Conservation (phyloP, 2,329 filamentous ascomycete genomes). For the Neofusicoccum cordaticola region DNA sequence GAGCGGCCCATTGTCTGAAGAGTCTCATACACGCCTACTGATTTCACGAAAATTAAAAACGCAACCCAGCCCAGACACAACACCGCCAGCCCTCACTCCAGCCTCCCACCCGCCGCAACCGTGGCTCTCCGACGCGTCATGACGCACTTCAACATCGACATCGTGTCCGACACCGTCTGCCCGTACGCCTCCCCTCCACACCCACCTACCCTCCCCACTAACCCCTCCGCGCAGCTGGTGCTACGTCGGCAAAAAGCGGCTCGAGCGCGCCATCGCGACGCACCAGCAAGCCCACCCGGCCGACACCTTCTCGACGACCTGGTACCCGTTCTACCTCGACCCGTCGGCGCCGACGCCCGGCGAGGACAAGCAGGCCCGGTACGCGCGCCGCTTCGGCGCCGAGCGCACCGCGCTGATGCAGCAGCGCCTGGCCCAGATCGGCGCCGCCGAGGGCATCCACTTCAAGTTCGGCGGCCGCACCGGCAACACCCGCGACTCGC, state of each 20-base stretch:
- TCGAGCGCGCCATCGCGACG: slow-evolving; percentile 67
- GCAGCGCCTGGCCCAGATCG: slow-evolving; percentile 56
- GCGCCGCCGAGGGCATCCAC: slow-evolving; percentile 64
- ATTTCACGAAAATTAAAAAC: neutral
- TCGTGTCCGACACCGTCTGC: slow-evolving; percentile 80
- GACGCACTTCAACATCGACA: slow-evolving; percentile 67
- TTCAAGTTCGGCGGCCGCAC: slow-evolving; percentile 70
- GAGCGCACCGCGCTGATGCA: slow-evolving; percentile 59
- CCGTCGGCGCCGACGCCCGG: slow-evolving; percentile 57
- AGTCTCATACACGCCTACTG: neutral
- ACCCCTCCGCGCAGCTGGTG: slow-evolving; percentile 41
- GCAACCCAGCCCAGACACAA: neutral
- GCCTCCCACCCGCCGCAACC: neutral
- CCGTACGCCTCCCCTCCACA: slow-evolving; percentile 48
- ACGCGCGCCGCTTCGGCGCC: slow-evolving; percentile 62
- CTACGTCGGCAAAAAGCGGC: slow-evolving; percentile 75
- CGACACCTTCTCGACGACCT: slow-evolving; percentile 71
- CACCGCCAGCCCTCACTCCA: neutral
- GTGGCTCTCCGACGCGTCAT: slow-evolving; percentile 27
- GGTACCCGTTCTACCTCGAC: slow-evolving; percentile 80
- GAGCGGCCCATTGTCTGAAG: no score
- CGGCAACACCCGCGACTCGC: slow-evolving; percentile 76
- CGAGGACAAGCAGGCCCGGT: slow-evolving; percentile 56
- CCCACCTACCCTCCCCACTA: neutral
- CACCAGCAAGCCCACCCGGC: slow-evolving; percentile 63